These are phyloP conservation scores for Fragilariopsis cylindrus DNA, from an alignment of 108 stramenopile species.

Conservation along the genomic window DNA sequence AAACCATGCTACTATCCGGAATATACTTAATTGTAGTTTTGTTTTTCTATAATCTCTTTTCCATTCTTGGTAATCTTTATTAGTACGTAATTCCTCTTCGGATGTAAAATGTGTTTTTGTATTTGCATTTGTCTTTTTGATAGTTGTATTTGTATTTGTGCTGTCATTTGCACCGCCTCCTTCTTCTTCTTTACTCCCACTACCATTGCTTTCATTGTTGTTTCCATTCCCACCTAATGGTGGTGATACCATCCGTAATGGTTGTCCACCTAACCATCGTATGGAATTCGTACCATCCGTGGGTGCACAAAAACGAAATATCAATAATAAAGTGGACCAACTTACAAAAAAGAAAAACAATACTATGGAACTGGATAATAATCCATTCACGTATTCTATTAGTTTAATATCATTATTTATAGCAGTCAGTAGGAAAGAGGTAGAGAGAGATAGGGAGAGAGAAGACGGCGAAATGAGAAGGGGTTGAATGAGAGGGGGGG, in stretches of 20 bases:
- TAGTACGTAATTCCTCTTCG: not conserved
- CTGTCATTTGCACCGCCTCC: no score
- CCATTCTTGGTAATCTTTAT: constrained; percentile 3
- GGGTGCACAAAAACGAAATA: constrained; percentile 24
- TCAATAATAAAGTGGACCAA: constrained; percentile 15
- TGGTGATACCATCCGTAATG: constrained; percentile 5
- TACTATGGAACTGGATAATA: constrained; percentile 15
- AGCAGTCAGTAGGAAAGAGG: no score
- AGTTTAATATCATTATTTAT: no score
- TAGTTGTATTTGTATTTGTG: no score
- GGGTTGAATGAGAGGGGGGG: no score
- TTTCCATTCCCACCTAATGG: not conserved
- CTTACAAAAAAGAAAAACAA: constrained; percentile 19
- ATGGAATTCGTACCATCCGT: constrained; percentile 5
- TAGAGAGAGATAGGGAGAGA: no score
- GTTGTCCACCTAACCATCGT: constrained; percentile 15
- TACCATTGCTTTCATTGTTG: no score
- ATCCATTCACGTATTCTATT: constrained; percentile 22
- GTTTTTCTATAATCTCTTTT: not conserved
- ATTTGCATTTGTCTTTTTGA: not conserved
- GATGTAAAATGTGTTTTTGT: not conserved
- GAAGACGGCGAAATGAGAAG: no score
- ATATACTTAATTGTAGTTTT: not conserved
- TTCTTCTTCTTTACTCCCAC: no score
- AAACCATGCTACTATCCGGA: constrained; percentile 9